Base-by-base conservation (phyloP, 2,329 filamentous ascomycete species). In the Zymoseptoria brevis region DNA sequence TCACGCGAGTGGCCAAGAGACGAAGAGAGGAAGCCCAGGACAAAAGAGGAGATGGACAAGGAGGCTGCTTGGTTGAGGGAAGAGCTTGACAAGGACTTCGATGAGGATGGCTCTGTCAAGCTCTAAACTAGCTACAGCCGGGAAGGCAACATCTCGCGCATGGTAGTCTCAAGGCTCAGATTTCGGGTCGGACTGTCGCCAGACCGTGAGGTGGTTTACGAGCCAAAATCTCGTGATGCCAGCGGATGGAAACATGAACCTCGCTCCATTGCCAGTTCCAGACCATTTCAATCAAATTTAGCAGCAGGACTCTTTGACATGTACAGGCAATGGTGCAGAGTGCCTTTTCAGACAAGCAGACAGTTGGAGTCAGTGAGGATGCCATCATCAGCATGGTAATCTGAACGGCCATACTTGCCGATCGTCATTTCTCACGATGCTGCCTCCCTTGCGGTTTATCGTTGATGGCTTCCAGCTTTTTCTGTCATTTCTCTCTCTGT, bases 41-140 rank as follows among this genome's bases (percentile, higher is more conserved):
- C 76, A 21, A 81, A 82, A 72, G 85, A 85, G 67, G 89, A 90
- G 69, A 96, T 97, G 93, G 78, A 80, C 62, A 79, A 79, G 8
- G 93, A 96, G 79, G 91, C 91, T 8, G 79, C 81, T 65, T 78
- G 81, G 77, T 84, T 92, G 68, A 83, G 81, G 58, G 70, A 71
- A 53, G 79, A 83, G 73, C 80, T 84, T 73, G 76, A 74, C 62
- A 79, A 74, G 62, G 77, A 80, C 64, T 69, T 64, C 19, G 45
- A 59, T 50, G 62, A 62, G 13, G 22, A 24, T 26, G 51, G 51
- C 35, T 7, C 35, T 45, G 35, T 13, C 35, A 45, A 45, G 35
- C 35, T n/a, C 13, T 45, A n/a, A n/a, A 45, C 13, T 6, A n/a
- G 13, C 35, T n/a, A n/a, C 35, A 45, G 35, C 35, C n/a, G 35